Evolutionary conservation across 306 rosid genomes (phyloP).

Genomic region (Abrus pulchellus): DNA sequence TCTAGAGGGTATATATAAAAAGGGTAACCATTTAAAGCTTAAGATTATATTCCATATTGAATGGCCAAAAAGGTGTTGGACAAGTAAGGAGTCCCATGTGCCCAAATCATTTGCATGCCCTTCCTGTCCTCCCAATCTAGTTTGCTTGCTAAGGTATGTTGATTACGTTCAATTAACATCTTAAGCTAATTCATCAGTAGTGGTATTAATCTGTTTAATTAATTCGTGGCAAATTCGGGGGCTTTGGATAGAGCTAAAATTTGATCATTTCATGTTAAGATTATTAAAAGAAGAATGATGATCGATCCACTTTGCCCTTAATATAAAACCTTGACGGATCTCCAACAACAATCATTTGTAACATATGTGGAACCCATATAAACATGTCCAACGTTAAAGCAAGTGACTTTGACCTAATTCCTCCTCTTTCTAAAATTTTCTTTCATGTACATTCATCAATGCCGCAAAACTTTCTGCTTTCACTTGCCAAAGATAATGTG

Average conservation of each 20-base stretch:
- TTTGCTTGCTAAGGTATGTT: constrained; percentile 33
- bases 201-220: constrained; percentile 9
- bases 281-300: constrained; percentile 42
- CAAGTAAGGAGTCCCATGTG: constrained; percentile 60
- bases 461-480: not conserved
- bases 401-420: constrained; percentile 30
- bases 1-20: constrained; percentile 35
- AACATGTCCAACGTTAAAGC: constrained; percentile 40
- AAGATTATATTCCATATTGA: constrained; percentile 51
- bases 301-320: constrained; percentile 14
- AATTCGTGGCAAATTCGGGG: not conserved
- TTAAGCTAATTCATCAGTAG: constrained; percentile 22
- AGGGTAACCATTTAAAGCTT: constrained; percentile 47
- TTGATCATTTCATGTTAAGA: constrained; percentile 2
- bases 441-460: not conserved
- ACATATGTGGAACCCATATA: constrained; percentile 52
- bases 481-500: not conserved
- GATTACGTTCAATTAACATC: constrained; percentile 32
- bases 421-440: constrained; percentile 6
- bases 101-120: constrained; percentile 68
- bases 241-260: not conserved
- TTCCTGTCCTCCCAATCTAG: constrained; percentile 54
- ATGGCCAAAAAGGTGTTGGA: constrained; percentile 38
- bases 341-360: constrained; percentile 28
- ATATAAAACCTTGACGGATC: constrained; percentile 47